Conservation (phyloP, 1,284 basidiomycete species). For the Tylopilus sp. region DNA sequence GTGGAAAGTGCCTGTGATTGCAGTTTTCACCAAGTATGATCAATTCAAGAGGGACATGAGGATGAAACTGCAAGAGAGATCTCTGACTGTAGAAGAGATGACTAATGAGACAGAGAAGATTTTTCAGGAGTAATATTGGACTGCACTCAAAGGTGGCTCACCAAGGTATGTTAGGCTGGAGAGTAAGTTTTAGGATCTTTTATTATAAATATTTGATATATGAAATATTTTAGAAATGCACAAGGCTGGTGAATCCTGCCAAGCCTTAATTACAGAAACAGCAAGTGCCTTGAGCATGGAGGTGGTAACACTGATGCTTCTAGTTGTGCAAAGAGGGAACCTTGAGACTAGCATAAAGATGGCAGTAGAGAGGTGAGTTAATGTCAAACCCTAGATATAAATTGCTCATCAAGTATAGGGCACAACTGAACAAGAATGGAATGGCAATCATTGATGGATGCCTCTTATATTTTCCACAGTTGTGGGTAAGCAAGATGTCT, state of each 20-base stretch:
- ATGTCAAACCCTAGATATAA: neutral
- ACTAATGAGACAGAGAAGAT: neutral
- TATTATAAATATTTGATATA: neutral
- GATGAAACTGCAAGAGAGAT: neutral
- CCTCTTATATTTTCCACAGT: neutral
- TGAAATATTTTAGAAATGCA: neutral
- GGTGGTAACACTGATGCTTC: neutral
- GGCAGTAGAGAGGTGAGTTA: neutral
- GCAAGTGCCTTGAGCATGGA: neutral
- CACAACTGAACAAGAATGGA: neutral
- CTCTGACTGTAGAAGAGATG: neutral
- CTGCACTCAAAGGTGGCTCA: neutral
- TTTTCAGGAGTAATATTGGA: neutral
- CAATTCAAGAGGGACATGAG: slow-evolving; percentile 2
- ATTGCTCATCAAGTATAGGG: neutral
- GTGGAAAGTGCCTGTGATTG: neutral
- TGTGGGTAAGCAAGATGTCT: neutral
- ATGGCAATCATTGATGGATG: neutral
- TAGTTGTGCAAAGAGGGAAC: neutral
- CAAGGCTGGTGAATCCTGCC: neutral
- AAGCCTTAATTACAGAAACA: neutral
- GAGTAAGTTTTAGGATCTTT: neutral
- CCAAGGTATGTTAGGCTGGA: neutral
- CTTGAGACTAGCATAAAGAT: neutral
- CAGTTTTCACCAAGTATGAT: slow-evolving; percentile 10